These are phyloP conservation scores for Guillardia theta DNA, from an alignment of 78 protist species.

Conservation along the genomic window DNA sequence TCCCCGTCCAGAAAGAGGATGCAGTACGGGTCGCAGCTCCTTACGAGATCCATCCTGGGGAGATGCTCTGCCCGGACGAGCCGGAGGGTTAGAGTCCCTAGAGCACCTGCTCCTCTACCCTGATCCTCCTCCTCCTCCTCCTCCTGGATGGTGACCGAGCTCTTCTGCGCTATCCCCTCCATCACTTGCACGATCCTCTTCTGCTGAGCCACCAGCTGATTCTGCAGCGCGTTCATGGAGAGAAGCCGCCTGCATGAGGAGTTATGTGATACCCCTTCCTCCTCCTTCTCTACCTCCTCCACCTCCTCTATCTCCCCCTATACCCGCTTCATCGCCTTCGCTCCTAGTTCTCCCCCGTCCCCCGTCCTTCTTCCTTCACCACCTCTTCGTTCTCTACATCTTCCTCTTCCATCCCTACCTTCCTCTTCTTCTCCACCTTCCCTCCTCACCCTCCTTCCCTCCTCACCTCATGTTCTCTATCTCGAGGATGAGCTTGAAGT, in stretches of 20 bases:
- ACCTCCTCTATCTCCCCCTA: neutral
- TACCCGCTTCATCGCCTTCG: neutral
- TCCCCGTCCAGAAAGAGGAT: neutral
- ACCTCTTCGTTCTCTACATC: no score
- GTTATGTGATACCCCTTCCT: no score
- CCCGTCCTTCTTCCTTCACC: no score
- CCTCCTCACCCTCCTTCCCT: no score
- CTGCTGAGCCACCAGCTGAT: no score
- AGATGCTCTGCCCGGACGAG: neutral
- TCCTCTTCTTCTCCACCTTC: no score
- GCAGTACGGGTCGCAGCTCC: neutral
- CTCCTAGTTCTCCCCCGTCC: no score
- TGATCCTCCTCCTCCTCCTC: neutral
- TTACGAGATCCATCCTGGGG: neutral
- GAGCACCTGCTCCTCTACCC: neutral
- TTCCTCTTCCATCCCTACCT: no score
- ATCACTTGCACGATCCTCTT: no score
- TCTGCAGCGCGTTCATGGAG: no score
- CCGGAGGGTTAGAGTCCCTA: neutral
- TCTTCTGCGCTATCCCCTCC: neutral
- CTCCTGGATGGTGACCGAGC: neutral
- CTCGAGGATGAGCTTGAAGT: neutral
- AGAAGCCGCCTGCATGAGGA: no score
- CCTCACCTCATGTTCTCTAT: no score
- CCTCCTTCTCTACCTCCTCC: neutral